Evolutionary conservation across 225 moss, liverwort and hornwort species (phyloP).

Genomic region (Thuidium tamariscinum): DNA sequence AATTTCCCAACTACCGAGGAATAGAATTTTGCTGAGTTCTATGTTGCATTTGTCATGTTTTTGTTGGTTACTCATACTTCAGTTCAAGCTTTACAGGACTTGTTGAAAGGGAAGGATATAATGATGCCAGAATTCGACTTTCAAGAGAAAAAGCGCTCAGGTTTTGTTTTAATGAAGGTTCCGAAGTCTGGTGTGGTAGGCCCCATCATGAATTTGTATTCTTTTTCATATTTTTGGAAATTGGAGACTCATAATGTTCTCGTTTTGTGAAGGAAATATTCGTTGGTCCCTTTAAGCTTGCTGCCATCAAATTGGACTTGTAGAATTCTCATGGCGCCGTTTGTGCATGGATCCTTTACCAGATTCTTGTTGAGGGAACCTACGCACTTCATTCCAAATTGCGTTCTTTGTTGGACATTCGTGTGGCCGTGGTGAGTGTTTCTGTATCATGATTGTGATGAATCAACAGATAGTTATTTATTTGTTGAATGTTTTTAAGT

Average conservation of each 20-base stretch:
- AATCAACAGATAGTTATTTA: neutral
- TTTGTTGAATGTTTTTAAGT: neutral
- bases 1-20: neutral
- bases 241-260: neutral
- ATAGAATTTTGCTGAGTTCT: neutral
- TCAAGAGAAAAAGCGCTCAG: conserved; percentile 61
- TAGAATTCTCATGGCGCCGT: neutral
- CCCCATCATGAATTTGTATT: neutral
- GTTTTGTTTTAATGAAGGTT: conserved; percentile 47
- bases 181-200: conserved; percentile 82
- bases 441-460: neutral
- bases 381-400: conserved; percentile 68
- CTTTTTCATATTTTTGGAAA: neutral
- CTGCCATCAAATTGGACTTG: neutral
- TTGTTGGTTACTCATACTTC: conserved; percentile 10
- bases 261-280: neutral
- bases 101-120: conserved; percentile 56
- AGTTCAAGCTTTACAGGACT: conserved; percentile 37
- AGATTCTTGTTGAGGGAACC: conserved; percentile 76
- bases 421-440: conserved; percentile 71
- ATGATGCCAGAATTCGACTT: conserved; percentile 69
- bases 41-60: neutral
- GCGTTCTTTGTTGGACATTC: conserved; percentile 59
- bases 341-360: conserved; percentile 8
- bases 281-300: neutral